Base-by-base conservation (phyloP, 1,284 basidiomycete genomes). In the Fomitopsis schrenkii region DNA sequence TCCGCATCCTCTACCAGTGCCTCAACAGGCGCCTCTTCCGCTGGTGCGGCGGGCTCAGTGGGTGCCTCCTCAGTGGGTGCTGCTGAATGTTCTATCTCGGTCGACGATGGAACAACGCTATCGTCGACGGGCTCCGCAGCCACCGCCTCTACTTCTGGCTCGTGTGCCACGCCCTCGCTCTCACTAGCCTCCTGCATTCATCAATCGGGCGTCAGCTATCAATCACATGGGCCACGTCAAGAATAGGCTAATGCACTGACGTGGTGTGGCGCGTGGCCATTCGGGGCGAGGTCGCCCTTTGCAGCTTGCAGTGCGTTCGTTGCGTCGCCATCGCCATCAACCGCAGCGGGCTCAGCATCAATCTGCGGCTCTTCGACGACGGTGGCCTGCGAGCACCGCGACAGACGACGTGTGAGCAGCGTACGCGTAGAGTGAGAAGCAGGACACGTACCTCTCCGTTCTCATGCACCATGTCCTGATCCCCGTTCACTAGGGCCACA, bases 141-240 rank as follows among this genome's bases (percentile, higher is more conserved):
- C 28, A 30, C 28, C 2, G 28, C 48, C 30, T 50, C 48, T 8
- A 9, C n/a, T 45, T 45, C n/a, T 12, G 28, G 48, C 48, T 50
- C 48, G 48, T 33, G 48, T 50, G 48, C 48, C 48, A 15, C 48
- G 10, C 48, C 22, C 12, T 48, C 45, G 45, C 45, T 48, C 38
- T 26, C 28, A 30, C 30, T 30, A 53, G 35, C 35, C 33, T 54
- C 33, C 36, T 40, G 28, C 19, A 54, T 17, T 54, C 35, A 30
- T 30, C 19, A 54, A 35, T 54, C 52, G 52, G n/a, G 52, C 36
- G 52, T 54, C 28, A 54, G 52, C 52, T 36, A 56, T 44, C 26
- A 45, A 56, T 56, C 55, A 56, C 56, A 58, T 45, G 33, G 41
- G 22, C 44, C 56, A 42, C 56, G 42, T 46, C 44, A 46, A 15